Conservation (phyloP, 768 basidiomycete genomes). For the Nidula microcarpa region DNA sequence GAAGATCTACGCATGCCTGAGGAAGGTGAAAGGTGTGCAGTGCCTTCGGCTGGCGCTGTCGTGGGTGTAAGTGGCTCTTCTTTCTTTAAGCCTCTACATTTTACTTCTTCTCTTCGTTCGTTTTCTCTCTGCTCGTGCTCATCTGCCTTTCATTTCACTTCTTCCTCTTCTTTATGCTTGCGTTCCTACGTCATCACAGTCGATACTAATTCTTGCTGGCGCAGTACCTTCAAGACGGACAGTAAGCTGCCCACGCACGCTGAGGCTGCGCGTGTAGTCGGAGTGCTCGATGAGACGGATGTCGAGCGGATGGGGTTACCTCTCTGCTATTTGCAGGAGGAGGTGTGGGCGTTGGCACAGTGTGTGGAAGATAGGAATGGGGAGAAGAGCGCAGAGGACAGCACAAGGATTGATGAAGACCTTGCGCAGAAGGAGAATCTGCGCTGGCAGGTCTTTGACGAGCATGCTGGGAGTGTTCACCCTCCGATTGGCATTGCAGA, state of each 20-base stretch:
- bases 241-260: conserved; percentile 27
- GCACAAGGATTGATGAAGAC: background rate
- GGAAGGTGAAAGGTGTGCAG: conserved; percentile 55
- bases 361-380: background rate
- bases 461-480: conserved; percentile 5
- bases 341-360: background rate
- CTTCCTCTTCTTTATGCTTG: no score
- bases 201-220: background rate
- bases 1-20: conserved; percentile 31
- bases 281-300: conserved; percentile 10
- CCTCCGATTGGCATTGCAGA: background rate
- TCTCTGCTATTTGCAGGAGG: background rate
- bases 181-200: no score
- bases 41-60: conserved; percentile 58
- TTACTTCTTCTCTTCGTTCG: background rate
- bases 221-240: conserved; percentile 48
- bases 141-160: no score
- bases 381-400: background rate
- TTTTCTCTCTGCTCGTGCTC: no score
- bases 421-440: background rate
- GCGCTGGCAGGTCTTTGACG: conserved; percentile 3
- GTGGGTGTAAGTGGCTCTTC: conserved; percentile 53
- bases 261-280: conserved; percentile 24
- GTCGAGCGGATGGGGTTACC: background rate
- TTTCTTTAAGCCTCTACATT: background rate